These are phyloP conservation scores for Zygotorulaspora florentina DNA, from an alignment of 805 yeast species.

Conservation along the genomic window DNA sequence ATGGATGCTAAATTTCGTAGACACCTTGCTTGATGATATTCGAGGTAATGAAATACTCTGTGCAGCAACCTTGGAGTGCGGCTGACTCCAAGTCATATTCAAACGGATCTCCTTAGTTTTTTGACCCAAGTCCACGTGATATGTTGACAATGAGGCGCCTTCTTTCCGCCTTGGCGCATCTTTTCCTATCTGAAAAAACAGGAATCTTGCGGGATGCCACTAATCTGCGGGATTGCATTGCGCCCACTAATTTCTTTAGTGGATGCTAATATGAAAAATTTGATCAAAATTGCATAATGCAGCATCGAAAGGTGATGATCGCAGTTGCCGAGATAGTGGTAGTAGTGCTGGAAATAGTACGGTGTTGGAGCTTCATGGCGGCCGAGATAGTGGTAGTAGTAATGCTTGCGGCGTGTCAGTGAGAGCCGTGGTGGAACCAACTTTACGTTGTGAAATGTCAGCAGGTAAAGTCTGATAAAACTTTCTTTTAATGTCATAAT, in stretches of 20 bases:
- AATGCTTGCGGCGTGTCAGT: too few relatives aligned
- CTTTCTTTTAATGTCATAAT: neutral
- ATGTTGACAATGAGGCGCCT: too few relatives aligned
- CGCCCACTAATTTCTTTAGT: neutral
- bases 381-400: too few relatives aligned
- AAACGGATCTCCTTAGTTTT: too few relatives aligned
- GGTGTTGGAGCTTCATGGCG: neutral
- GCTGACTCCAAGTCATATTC: too few relatives aligned
- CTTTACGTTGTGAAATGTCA: neutral
- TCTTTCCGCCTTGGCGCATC: too few relatives aligned
- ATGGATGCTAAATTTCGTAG: too few relatives aligned
- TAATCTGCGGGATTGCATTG: neutral
- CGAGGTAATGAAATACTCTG: too few relatives aligned
- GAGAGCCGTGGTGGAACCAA: neutral
- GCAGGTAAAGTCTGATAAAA: neutral
- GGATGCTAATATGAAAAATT: neutral
- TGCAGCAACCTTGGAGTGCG: too few relatives aligned
- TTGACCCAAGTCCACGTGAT: too few relatives aligned
- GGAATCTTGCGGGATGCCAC: neutral
- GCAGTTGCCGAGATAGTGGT: neutral
- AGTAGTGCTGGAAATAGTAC: neutral
- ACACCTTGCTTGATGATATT: too few relatives aligned
- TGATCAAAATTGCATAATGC: slow-evolving; percentile 3
- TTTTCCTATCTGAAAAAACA: neutral
- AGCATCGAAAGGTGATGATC: slow-evolving; percentile 2